A percentile compares a stretch with the other conserved stretches of the same genome.
These are phyloP conservation scores for Aspergillus coremiiformis DNA, from an alignment of 495 filamentous ascomycete genomes.

Conservation along the genomic window DNA sequence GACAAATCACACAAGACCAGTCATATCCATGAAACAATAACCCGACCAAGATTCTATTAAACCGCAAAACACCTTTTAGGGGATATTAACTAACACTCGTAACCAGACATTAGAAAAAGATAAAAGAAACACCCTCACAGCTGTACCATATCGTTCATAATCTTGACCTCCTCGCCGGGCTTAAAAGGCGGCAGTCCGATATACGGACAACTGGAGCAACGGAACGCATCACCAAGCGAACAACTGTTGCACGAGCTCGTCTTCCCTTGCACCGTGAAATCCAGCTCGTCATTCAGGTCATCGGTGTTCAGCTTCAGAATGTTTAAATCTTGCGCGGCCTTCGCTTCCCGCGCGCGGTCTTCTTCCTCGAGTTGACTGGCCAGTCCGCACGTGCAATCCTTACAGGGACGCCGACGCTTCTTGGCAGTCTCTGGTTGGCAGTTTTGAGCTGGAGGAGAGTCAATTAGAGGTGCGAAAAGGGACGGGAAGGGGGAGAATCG, in stretches of 20 bases:
- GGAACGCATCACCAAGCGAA: slow-evolving; percentile 68
- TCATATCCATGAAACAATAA: neutral
- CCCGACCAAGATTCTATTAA: neutral
- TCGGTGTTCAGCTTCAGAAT: slow-evolving; percentile 63
- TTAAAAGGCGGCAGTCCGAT: slow-evolving; percentile 93
- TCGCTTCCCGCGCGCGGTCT: slow-evolving; percentile 59
- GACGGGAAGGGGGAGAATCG: too few relatives aligned
- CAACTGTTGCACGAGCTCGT: slow-evolving; percentile 90
- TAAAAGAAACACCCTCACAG: slow-evolving; percentile 49
- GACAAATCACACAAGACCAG: too few relatives aligned
- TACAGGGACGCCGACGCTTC: slow-evolving; percentile 88
- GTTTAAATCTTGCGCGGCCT: slow-evolving; percentile 53
- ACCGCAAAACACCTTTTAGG: neutral
- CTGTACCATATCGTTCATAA: slow-evolving; percentile 82
- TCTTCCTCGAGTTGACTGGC: slow-evolving; percentile 71
- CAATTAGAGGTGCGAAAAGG: neutral
- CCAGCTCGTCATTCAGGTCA: slow-evolving; percentile 69
- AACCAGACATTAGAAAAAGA: neutral
- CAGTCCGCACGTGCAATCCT: slow-evolving; percentile 95
- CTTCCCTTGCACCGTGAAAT: slow-evolving; percentile 95
- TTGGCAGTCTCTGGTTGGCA: slow-evolving; percentile 78
- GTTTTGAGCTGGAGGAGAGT: slow-evolving; percentile 54
- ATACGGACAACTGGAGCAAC: slow-evolving; percentile 74
- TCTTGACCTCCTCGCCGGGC: slow-evolving; percentile 84
- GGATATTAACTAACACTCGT: neutral